These are phyloP conservation scores for Aspergillus ochraceus DNA, from an alignment of 2,329 filamentous ascomycete genomes.

Conservation along the genomic window DNA sequence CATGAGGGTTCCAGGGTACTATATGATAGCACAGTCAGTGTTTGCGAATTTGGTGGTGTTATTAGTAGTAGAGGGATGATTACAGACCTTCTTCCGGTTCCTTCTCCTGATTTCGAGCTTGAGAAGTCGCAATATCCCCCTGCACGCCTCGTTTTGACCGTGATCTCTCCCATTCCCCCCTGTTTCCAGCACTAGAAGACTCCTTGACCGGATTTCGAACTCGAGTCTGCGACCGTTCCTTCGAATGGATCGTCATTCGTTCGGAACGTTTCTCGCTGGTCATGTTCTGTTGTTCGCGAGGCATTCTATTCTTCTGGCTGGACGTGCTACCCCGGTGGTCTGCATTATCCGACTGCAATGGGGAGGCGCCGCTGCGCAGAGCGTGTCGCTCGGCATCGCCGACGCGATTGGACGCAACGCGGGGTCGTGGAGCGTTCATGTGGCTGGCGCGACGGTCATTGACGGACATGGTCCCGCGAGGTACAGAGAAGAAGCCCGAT, in stretches of 20 bases:
- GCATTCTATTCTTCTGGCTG: constrained; percentile 32
- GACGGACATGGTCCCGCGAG: constrained; percentile 37
- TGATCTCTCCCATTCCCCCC: constrained; percentile 36
- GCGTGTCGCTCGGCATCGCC: constrained; percentile 30
- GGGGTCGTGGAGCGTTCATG: constrained; percentile 40
- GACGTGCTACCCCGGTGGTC: constrained; percentile 33
- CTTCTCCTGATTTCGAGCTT: constrained; percentile 34
- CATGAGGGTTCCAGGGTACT: constrained; percentile 75
- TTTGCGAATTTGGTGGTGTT: background rate
- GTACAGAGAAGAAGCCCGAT: constrained; percentile 18
- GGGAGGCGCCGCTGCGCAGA: constrained; percentile 31
- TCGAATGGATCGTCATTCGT: constrained; percentile 55
- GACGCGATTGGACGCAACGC: constrained; percentile 43
- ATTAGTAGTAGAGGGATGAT: background rate
- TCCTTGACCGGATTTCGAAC: constrained; percentile 59
- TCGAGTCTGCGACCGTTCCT: constrained; percentile 62
- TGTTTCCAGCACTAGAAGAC: constrained; percentile 30
- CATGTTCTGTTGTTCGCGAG: constrained; percentile 34
- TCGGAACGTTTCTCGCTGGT: constrained; percentile 42
- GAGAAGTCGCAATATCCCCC: constrained; percentile 25
- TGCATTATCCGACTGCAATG: constrained; percentile 31
- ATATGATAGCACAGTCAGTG: constrained; percentile 19
- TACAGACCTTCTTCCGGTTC: constrained; percentile 32
- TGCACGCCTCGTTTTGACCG: constrained; percentile 29
- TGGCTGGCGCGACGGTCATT: constrained; percentile 42